Evolutionary conservation across 2,329 filamentous ascomycete genomes (phyloP).

Genomic region (Graphilbum ipis-grandicollis): DNA sequence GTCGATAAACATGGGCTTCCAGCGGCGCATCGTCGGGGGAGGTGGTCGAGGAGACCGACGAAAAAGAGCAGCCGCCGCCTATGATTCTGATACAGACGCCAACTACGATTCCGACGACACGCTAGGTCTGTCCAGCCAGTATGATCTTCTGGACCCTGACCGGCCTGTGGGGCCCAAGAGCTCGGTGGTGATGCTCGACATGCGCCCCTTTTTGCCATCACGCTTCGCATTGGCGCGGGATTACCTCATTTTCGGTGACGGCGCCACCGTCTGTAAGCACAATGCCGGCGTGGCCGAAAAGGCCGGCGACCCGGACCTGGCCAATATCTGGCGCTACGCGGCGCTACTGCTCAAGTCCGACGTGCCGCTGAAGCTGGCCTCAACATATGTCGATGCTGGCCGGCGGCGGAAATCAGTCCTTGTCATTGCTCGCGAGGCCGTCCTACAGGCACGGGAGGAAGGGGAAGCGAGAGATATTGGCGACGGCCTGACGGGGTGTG

Average conservation of each 20-base stretch:
- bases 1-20: constrained; percentile 17
- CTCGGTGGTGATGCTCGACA: constrained; percentile 53
- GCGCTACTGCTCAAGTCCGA: constrained; percentile 62
- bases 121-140: background rate
- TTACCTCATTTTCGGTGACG: constrained; percentile 73
- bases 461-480: too few relatives aligned
- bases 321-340: constrained; percentile 70
- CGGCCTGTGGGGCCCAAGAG: constrained; percentile 35
- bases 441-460: too few relatives aligned
- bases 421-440: constrained; percentile 48
- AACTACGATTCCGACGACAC: background rate
- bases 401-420: constrained; percentile 42
- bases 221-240: constrained; percentile 59
- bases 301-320: constrained; percentile 52
- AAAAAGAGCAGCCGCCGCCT: constrained; percentile 18
- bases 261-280: constrained; percentile 63
- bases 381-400: constrained; percentile 14
- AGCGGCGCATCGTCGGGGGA: constrained; percentile 40
- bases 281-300: constrained; percentile 66
- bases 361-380: constrained; percentile 50
- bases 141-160: constrained; percentile 1
- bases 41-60: constrained; percentile 29
- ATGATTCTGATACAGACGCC: constrained; percentile 14
- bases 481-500: constrained; percentile 31
- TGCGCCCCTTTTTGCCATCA: constrained; percentile 57